Evolutionary conservation across 2,329 filamentous ascomycete species (phyloP).

Genomic region (Pseudopyrenochaeta lycopersici): DNA sequence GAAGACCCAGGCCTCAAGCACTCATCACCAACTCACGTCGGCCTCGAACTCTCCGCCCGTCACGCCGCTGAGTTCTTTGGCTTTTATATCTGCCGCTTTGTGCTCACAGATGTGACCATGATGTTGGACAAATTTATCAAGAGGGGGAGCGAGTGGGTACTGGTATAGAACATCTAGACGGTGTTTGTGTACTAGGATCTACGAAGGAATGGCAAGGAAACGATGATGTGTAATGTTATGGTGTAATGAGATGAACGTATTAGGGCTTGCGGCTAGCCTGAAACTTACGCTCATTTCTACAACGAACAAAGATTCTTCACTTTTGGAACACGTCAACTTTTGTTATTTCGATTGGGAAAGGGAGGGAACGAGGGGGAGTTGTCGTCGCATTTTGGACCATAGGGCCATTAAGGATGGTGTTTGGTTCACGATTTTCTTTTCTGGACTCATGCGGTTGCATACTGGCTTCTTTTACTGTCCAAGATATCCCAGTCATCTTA

Average conservation of each 20-base stretch:
- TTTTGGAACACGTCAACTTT: too few species aligned
- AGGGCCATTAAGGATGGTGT: neutral
- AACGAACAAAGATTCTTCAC: neutral
- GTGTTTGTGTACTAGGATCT: neutral
- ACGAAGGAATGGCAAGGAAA: neutral
- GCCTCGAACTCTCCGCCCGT: constrained; percentile 88
- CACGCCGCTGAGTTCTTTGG: constrained; percentile 98
- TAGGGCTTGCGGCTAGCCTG: neutral
- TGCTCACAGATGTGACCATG: constrained; percentile 82
- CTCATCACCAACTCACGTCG: constrained; percentile 92
- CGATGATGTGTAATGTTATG: neutral
- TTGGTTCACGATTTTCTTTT: neutral
- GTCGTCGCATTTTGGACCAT: too few species aligned
- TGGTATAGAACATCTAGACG: constrained; percentile 52
- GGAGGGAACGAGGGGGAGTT: too few species aligned
- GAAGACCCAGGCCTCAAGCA: constrained; percentile 93
- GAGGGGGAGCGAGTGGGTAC: constrained; percentile 93
- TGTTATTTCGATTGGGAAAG: too few species aligned
- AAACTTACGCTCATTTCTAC: neutral
- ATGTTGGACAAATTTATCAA: constrained; percentile 98
- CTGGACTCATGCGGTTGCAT: neutral
- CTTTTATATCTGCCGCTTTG: constrained; percentile 95
- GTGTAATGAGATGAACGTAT: neutral
- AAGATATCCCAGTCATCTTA: constrained; percentile 13
- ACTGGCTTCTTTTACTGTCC: constrained; percentile 9